Percentiles rank a stretch among this genome's conserved stretches.
Conservation (phyloP, 352 stramenopile genomes). For the Pythium coloratum region DNA sequence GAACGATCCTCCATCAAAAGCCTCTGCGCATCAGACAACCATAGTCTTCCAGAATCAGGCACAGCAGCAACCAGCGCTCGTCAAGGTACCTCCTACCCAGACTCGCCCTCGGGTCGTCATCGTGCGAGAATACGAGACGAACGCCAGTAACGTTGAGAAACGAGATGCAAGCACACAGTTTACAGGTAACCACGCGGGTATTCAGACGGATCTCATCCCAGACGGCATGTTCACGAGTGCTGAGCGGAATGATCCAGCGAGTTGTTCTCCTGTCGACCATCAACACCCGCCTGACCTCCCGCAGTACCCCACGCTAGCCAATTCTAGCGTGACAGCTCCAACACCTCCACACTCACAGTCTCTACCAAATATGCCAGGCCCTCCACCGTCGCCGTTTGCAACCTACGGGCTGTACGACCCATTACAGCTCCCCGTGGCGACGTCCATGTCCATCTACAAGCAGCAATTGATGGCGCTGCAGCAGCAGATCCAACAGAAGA, state of each 20-base stretch:
- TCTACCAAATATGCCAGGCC: neutral
- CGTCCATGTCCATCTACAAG: constrained; percentile 64
- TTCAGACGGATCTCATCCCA: constrained; percentile 64
- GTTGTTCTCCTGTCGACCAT: neutral
- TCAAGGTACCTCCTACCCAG: neutral
- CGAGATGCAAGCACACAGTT: constrained; percentile 69
- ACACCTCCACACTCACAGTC: neutral
- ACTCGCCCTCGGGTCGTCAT: constrained; percentile 39
- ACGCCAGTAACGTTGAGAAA: constrained; percentile 38
- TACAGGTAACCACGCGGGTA: constrained; percentile 69
- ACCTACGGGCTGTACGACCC: constrained; percentile 40
- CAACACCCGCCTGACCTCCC: neutral
- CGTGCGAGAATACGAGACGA: constrained; percentile 47
- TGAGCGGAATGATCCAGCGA: neutral
- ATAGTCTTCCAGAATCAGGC: neutral
- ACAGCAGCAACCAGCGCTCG: neutral
- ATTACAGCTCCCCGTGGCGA: constrained; percentile 30
- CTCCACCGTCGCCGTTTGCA: constrained; percentile 10
- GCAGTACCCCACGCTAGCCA: neutral
- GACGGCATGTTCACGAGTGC: constrained; percentile 42
- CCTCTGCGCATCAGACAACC: neutral
- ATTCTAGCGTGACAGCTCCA: neutral
- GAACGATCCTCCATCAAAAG: neutral
- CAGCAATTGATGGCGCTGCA: constrained; percentile 60
- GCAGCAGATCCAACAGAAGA: constrained; percentile 69